Percentiles rank a stretch among this genome's conserved stretches.
These are phyloP conservation scores for Pseudonitzschia delicatissima DNA, from an alignment of 108 stramenopile species.

Conservation along the genomic window DNA sequence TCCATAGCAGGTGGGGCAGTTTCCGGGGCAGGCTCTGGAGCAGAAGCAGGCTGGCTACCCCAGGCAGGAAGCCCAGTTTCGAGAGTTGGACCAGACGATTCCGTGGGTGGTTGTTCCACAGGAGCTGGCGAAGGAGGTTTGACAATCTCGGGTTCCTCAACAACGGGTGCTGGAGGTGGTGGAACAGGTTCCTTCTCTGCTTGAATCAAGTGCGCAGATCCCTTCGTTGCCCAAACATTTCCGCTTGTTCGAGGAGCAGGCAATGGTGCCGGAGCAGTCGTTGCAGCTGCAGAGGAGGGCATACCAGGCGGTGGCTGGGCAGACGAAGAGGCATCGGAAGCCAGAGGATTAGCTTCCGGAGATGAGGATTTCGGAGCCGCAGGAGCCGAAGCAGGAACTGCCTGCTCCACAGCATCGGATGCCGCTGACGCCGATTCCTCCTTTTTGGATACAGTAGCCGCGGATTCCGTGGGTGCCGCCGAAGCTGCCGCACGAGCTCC, in stretches of 20 bases:
- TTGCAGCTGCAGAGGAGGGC: conserved; percentile 43
- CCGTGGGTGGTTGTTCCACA: background rate
- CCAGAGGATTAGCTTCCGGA: conserved; percentile 29
- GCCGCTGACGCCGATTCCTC: conserved; percentile 6
- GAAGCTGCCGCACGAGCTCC: conserved; percentile 41
- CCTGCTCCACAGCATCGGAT: conserved; percentile 9
- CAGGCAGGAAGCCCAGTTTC: conserved; percentile 17
- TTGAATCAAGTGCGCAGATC: conserved; percentile 81
- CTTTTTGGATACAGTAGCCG: background rate
- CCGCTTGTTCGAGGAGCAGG: conserved; percentile 32
- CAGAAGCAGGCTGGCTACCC: conserved; percentile 12
- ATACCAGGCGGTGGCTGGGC: background rate
- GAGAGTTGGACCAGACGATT: conserved; percentile 13
- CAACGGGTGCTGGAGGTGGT: conserved; percentile 33
- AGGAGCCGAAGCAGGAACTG: conserved; percentile 15
- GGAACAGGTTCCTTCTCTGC: conserved; percentile 56
- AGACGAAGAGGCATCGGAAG: conserved; percentile 16
- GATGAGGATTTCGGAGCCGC: conserved; percentile 4
- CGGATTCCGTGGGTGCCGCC: conserved; percentile 25
- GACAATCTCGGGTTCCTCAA: conserved; percentile 1
- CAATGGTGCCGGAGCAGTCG: conserved; percentile 9
- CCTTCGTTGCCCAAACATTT: conserved; percentile 90
- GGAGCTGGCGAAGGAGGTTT: conserved; percentile 4
- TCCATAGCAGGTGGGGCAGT: conserved; percentile 16
- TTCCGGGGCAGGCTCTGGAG: conserved; percentile 19